A percentile compares a stretch with the other conserved stretches of the same genome.
phyloP scores from a whole-genome alignment of 371 early-diverging fungal species.

The Thermomucor indicae-seudaticae region DNA sequence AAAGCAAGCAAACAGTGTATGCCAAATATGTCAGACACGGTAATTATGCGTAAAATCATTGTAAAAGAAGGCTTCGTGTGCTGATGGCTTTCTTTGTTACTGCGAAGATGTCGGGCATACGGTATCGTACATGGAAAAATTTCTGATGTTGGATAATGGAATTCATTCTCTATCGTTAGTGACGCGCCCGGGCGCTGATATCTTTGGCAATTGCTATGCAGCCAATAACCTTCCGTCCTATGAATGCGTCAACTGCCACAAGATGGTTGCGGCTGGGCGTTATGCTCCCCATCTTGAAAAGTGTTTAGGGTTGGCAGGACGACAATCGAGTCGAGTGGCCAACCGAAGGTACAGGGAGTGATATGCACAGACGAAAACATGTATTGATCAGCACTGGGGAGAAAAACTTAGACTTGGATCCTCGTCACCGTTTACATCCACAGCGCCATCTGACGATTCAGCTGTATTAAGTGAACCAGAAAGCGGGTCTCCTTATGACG shows the following conservation, averaged over 20 bases:
- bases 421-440: conserved; percentile 5
- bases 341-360: conserved; percentile 40
- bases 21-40: conserved; percentile 72
- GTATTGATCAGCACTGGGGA: not conserved
- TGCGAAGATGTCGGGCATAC: conserved; percentile 25
- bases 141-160: not conserved
- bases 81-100: conserved; percentile 1
- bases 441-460: conserved; percentile 3
- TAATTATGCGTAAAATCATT: conserved; percentile 17
- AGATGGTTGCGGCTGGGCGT: conserved; percentile 67
- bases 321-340: conserved; percentile 61
- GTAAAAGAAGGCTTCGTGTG: conserved; percentile 37
- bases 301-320: conserved; percentile 79
- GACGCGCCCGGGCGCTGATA: conserved; percentile 56
- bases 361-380: not conserved
- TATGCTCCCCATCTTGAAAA: conserved; percentile 89
- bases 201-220: conserved; percentile 66
- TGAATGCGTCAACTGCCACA: conserved; percentile 76
- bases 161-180: conserved; percentile 19
- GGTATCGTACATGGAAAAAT: not conserved
- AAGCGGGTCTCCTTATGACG: not conserved
- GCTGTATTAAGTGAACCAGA: conserved; percentile 4
- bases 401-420: not conserved
- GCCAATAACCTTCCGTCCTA: conserved; percentile 53
- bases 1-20: conserved; percentile 47